A percentile compares a stretch with the other conserved stretches of the same genome.
These are phyloP conservation scores for Spathaspora sp. DNA, from an alignment of 1,139 yeast species.

Conservation along the genomic window DNA sequence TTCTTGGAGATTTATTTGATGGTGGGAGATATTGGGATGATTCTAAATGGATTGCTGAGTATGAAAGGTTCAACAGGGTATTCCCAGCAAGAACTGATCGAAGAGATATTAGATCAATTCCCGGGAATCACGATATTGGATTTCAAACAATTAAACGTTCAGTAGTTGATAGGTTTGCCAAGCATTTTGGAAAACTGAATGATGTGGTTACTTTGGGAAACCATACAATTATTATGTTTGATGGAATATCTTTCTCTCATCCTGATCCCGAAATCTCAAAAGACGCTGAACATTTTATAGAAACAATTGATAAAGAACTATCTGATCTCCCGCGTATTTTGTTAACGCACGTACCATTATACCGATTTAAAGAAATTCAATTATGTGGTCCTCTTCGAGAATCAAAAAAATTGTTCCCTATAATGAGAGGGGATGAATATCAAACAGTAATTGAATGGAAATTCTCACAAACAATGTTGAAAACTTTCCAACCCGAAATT, in stretches of 20 bases:
- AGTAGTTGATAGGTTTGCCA: constrained; percentile 58
- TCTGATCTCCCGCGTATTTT: constrained; percentile 60
- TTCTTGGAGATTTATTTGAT: constrained; percentile 89
- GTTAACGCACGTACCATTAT: constrained; percentile 55
- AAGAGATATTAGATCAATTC: constrained; percentile 58
- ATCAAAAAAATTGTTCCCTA: constrained; percentile 58
- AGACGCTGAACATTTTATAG: constrained; percentile 22
- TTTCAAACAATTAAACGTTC: constrained; percentile 66
- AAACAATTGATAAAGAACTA: constrained; percentile 18
- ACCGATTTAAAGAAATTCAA: constrained; percentile 30
- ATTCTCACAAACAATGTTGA: constrained; percentile 56
- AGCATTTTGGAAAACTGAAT: constrained; percentile 72
- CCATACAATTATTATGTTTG: constrained; percentile 74
- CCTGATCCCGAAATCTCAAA: constrained; percentile 19
- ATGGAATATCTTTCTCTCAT: constrained; percentile 74
- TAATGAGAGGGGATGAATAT: constrained; percentile 63
- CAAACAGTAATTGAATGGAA: constrained; percentile 54
- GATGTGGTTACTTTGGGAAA: constrained; percentile 60
- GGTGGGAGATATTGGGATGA: constrained; percentile 88
- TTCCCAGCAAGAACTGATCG: constrained; percentile 54
- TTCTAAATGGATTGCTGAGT: constrained; percentile 69
- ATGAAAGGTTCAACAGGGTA: constrained; percentile 60
- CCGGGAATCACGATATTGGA: constrained; percentile 97
- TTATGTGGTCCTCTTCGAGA: constrained; percentile 51
- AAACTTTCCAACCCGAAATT: constrained; percentile 58